Percentiles rank a stretch among this genome's conserved stretches.
Evolutionary conservation across 495 filamentous ascomycete species (phyloP).

Genomic region (Trichocladium uniseriatum): DNA sequence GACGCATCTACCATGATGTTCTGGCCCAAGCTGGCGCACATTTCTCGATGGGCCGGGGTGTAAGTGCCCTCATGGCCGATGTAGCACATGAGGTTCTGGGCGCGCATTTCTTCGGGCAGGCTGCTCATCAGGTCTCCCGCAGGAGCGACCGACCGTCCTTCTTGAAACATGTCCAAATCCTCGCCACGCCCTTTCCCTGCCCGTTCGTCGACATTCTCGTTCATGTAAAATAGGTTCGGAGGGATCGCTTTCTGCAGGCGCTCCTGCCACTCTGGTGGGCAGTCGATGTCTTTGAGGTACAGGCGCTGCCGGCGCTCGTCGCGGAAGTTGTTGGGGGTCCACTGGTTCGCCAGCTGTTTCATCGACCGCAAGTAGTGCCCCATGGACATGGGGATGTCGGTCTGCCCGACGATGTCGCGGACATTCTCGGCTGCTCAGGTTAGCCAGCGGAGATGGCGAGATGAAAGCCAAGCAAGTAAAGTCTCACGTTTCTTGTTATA

Average conservation of each 20-base stretch:
- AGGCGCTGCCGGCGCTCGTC: constrained; percentile 69
- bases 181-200: constrained; percentile 39
- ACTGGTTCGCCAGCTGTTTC: constrained; percentile 65
- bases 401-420: constrained; percentile 59
- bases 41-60: constrained; percentile 91
- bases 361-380: constrained; percentile 83
- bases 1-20: constrained; percentile 97
- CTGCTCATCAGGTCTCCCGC: constrained; percentile 92
- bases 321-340: constrained; percentile 54
- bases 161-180: constrained; percentile 40
- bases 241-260: constrained; percentile 70
- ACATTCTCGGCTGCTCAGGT: constrained; percentile 48
- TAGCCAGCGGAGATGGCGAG: neutral
- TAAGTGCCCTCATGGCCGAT: constrained; percentile 96
- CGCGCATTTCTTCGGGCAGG: constrained; percentile 73
- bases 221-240: constrained; percentile 72
- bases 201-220: constrained; percentile 50
- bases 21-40: constrained; percentile 92
- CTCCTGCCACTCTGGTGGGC: constrained; percentile 72
- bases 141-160: constrained; percentile 30
- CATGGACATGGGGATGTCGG: constrained; percentile 68
- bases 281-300: constrained; percentile 94
- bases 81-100: constrained; percentile 97
- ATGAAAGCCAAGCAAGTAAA: neutral
- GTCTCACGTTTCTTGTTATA: constrained; percentile 63